phyloP scores from a whole-genome alignment of 306 rosid species.

The Datisca glomerata region DNA sequence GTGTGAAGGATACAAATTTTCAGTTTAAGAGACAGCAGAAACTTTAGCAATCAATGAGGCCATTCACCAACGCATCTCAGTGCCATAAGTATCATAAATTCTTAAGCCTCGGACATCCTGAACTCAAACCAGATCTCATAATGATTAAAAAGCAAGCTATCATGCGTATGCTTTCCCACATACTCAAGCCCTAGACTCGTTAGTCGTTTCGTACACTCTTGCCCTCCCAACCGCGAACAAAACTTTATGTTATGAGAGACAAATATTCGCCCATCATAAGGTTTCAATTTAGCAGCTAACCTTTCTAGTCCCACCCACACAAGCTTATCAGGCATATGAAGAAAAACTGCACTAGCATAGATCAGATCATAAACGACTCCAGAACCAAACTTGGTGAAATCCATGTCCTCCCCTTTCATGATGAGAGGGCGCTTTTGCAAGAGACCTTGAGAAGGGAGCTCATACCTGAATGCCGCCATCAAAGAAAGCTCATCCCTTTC shows the following conservation, averaged over 20 bases:
- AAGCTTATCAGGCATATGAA: slow-evolving; percentile 85
- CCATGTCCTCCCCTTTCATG: slow-evolving; percentile 76
- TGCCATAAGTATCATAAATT: neutral
- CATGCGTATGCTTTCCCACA: slow-evolving; percentile 72
- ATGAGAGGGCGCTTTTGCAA: slow-evolving; percentile 71
- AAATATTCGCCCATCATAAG: slow-evolving; percentile 59
- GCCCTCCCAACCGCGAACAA: slow-evolving; percentile 74
- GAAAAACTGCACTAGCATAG: slow-evolving; percentile 93
- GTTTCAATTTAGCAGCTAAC: slow-evolving; percentile 52
- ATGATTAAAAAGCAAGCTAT: slow-evolving; percentile 80
- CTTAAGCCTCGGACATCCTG: slow-evolving; percentile 38
- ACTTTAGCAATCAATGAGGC: too few relatives aligned
- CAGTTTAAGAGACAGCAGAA: too few relatives aligned
- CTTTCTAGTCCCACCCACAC: slow-evolving; percentile 78
- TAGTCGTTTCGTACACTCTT: slow-evolving; percentile 69
- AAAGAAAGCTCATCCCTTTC: slow-evolving; percentile 88
- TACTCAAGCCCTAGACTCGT: slow-evolving; percentile 61
- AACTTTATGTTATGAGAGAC: slow-evolving; percentile 86
- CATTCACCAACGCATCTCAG: too few relatives aligned
- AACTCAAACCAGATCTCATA: slow-evolving; percentile 88
- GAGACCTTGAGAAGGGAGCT: slow-evolving; percentile 91
- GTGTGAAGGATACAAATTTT: too few relatives aligned
- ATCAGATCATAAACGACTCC: slow-evolving; percentile 49
- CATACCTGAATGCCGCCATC: slow-evolving; percentile 81
- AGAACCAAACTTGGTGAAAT: slow-evolving; percentile 49